phyloP scores from a whole-genome alignment of 129 eudicot species.

The Silybum marianum region DNA sequence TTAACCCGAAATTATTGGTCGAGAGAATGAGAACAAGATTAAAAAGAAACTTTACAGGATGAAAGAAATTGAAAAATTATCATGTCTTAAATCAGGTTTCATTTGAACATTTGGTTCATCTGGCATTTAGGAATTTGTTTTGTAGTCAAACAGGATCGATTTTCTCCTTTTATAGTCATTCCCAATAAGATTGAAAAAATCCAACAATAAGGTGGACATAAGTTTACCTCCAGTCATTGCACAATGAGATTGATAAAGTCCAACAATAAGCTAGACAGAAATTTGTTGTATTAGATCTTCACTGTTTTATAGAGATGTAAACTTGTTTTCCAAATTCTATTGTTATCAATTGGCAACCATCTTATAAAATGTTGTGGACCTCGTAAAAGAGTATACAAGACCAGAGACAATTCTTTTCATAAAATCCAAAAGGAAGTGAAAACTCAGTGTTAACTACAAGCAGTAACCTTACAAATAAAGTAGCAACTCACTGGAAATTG shows the following conservation, averaged over 20 bases:
- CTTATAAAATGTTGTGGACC: background rate
- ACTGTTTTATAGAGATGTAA: background rate
- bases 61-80: conserved; percentile 3
- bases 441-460: background rate
- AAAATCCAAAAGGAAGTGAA: background rate
- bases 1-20: background rate
- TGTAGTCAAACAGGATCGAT: conserved; percentile 7
- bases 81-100: conserved; percentile 13
- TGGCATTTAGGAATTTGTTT: conserved; percentile 15
- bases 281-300: background rate
- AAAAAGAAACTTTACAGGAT: background rate
- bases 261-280: background rate
- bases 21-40: conserved; percentile 6
- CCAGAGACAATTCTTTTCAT: background rate
- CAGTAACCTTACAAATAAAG: conserved; percentile 8
- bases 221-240: background rate
- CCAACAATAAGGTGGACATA: background rate
- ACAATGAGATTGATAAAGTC: background rate
- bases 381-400: conserved; percentile 2
- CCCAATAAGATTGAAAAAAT: conserved; percentile 7
- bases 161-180: background rate
- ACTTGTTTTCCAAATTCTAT: background rate
- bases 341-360: conserved; percentile 13
- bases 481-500: conserved; percentile 4
- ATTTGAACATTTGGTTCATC: conserved; percentile 1